Base-by-base conservation (phyloP, 257 asterid genomes). In the Fraxinus anomala region DNA sequence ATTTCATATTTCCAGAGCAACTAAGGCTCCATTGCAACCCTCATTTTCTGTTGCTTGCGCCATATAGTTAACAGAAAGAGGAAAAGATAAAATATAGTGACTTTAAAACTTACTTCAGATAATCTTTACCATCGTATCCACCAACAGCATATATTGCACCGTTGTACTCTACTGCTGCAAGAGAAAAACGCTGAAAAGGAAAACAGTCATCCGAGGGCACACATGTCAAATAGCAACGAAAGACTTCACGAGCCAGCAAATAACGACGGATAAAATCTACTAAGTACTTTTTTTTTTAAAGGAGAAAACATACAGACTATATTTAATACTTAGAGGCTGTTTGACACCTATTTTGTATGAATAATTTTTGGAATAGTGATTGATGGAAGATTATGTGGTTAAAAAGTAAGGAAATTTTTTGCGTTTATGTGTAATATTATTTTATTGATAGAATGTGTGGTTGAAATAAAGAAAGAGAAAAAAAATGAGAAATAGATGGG, bases 71-170 rank as follows among this genome's bases (percentile, higher is more conserved):
- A 42, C 49, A 42, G 49, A 42, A 42, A 42, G 16, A 42, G 12
- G 16, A 33, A 9, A 39, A 65, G 11, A 63, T 13, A 63, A 21
- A 73, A 17, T 21, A 30, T 54, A 65, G 37, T 24, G 72, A 75
- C 59, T 72, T 76, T 78, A 72, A 26, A 78, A 77, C 96, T 86
- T 84, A 94, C 99, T 82, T 88, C 90, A 94, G 68, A 85, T 92
- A 94, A 23, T 79, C 80, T 33, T 17, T 54, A 73, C 92, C 97
- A 51, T 90, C 91, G 77, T 70, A 91, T 81, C 98, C 98, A 61
- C 98, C 98, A 79, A 89, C 93, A 79, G 92, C 94, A 75, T 93
- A 93, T 61, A 93, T 63, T 37, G 87, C 94, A 69, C 98, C 97
- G 80, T 91, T 90, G 80, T 89, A 89, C 82, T 88, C 94, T 73